Base-by-base conservation (phyloP, 129 eudicot genomes). In the Scalesia atractyloides region DNA sequence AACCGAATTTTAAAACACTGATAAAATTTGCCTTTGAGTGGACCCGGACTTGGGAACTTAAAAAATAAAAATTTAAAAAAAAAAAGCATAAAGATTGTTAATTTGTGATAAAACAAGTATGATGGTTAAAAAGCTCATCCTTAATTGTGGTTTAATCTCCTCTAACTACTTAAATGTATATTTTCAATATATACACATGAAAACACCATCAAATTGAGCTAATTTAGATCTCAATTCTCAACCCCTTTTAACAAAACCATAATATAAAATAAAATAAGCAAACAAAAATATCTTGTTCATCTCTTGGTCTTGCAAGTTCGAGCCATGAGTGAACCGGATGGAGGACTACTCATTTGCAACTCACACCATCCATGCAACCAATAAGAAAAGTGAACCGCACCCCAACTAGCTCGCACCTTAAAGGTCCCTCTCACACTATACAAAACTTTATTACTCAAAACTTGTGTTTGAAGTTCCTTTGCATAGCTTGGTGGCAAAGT, bases 281-380 rank as follows among this genome's bases (percentile, higher is more conserved):
- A 62, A 34, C 20, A 53, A 53, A 36, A 64, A 53, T 39, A 44
- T 37, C 15, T 57, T n/a, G 11, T 63, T 59, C 83, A 87, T 83
- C 88, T 84, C 83, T 86, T 88, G 2, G 84, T 94, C 67, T 66
- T 90, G 84, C 99, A 94, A 46, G 68, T 79, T 69, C 85, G 84
- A 60, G 87, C 75, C 24, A 84, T 62, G 61, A 94, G 91, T 20
- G 84, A 73, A 14, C 99, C 93, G 0, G 80, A 81, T 1, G 99
- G 99, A 5, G 97, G 99, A 59, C 99, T 84, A 7, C 86, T 86
- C 88, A 94, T 79, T 84, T 90, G 96, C 73, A 94, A 43, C 36
- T 85, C 87, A 80, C 98, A 94, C 5, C 64, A 72, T 10, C 80
- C 75, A 43, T 90, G 91, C 81, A 90, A 83, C 93, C 87, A 79